Conservation (phyloP, 352 stramenopile species). For the Phytopythium cucurbitacearum region DNA sequence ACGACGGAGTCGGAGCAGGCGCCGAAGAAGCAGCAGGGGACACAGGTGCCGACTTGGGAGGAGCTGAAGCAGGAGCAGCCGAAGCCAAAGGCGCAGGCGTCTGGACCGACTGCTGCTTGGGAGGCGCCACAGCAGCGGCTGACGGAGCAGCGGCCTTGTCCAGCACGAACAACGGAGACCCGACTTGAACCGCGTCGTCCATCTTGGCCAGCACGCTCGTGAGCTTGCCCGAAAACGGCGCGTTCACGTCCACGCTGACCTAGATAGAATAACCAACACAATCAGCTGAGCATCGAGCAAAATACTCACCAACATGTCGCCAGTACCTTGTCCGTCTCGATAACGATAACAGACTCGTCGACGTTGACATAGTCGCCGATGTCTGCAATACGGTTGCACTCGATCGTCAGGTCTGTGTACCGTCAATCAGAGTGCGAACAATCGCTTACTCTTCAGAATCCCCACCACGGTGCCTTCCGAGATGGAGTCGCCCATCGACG, state of each 20-base stretch:
- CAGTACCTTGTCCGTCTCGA: slow-evolving; percentile 98
- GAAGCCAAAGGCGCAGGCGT: slow-evolving; percentile 3
- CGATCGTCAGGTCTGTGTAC: background rate
- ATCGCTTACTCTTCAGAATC: slow-evolving; percentile 62
- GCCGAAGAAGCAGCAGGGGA: slow-evolving; percentile 23
- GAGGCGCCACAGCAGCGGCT: background rate
- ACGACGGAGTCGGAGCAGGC: slow-evolving; percentile 16
- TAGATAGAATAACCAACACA: slow-evolving; percentile 10
- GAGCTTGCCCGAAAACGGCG: slow-evolving; percentile 88
- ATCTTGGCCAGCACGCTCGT: slow-evolving; percentile 92
- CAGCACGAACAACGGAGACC: slow-evolving; percentile 87
- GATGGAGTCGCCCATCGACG: slow-evolving; percentile 95
- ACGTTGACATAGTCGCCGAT: slow-evolving; percentile 93
- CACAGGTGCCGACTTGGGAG: slow-evolving; percentile 13
- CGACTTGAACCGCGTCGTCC: slow-evolving; percentile 96
- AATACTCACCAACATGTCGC: background rate
- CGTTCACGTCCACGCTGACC: slow-evolving; percentile 91
- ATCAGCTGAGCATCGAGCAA: background rate
- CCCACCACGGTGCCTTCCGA: slow-evolving; percentile 97
- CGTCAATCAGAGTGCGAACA: background rate
- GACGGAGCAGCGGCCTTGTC: slow-evolving; percentile 62
- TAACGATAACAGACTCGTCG: slow-evolving; percentile 95
- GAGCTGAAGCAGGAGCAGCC: slow-evolving; percentile 7
- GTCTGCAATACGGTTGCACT: slow-evolving; percentile 26
- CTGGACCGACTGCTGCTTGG: background rate